A percentile compares a stretch with the other conserved stretches of the same genome.
Conservation (phyloP, 202 grass and related monocot genomes). For the Schoenoplectus triqueter region DNA sequence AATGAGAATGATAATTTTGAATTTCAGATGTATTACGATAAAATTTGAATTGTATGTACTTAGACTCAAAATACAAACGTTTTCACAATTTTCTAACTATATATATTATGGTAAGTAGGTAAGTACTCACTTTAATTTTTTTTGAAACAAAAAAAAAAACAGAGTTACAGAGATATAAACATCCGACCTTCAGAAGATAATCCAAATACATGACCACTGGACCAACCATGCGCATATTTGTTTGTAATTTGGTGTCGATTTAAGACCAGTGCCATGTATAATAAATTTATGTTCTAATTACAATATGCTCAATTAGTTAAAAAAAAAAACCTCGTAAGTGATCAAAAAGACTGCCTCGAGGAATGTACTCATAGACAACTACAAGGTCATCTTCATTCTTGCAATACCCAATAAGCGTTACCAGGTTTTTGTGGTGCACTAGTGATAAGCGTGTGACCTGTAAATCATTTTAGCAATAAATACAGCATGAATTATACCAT, state of each 20-base stretch:
- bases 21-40: too few relatives aligned
- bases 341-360: conserved; percentile 46
- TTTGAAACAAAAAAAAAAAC: too few relatives aligned
- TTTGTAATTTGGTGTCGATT: background rate
- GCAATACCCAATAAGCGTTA: conserved; percentile 51
- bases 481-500: background rate
- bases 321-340: conserved; percentile 43
- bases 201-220: too few relatives aligned
- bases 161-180: background rate
- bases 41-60: too few relatives aligned
- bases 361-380: conserved; percentile 54
- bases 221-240: too few relatives aligned
- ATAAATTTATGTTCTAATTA: background rate
- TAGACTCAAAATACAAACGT: too few relatives aligned
- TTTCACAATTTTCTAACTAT: too few relatives aligned
- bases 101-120: too few relatives aligned
- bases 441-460: conserved; percentile 47
- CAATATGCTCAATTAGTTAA: background rate
- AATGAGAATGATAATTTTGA: too few relatives aligned
- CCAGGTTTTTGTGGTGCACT: conserved; percentile 49
- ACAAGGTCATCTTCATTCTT: conserved; percentile 42
- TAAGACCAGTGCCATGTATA: background rate
- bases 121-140: too few relatives aligned
- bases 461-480: background rate
- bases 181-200: too few relatives aligned